A percentile compares a stretch with the other conserved stretches of the same genome.
These are phyloP conservation scores for Eucalyptus cloeziana DNA, from an alignment of 345 rosid genomes.

Conservation along the genomic window DNA sequence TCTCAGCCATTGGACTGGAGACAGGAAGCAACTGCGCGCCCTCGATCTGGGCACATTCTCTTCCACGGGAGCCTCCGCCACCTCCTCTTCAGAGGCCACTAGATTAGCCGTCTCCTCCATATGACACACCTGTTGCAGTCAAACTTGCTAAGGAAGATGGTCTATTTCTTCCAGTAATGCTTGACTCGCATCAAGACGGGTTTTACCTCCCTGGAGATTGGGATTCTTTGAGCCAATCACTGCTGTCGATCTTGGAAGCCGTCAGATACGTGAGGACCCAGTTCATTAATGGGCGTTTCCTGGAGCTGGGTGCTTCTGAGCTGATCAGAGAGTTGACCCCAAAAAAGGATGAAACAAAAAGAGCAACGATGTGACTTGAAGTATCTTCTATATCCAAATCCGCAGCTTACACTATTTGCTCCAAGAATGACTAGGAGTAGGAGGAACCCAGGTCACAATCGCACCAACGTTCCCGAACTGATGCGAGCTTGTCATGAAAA, in stretches of 20 bases:
- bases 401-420: not conserved
- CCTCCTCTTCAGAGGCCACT: not conserved
- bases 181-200: not conserved
- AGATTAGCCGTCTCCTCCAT: not conserved
- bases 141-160: not conserved
- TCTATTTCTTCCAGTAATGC: not conserved
- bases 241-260: not conserved
- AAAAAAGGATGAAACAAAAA: not conserved
- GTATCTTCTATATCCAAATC: not conserved
- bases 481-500: not conserved
- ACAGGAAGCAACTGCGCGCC: not conserved
- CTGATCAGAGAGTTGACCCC: not conserved
- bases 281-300: not conserved
- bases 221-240: not conserved
- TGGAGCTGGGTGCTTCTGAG: not conserved
- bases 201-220: not conserved
- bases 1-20: constrained; percentile 34
- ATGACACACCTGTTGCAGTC: not conserved
- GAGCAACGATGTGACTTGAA: not conserved
- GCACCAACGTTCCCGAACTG: not conserved
- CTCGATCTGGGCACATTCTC: not conserved
- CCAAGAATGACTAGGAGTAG: not conserved
- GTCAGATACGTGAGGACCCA: not conserved
- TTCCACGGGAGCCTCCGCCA: not conserved
- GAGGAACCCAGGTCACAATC: not conserved